Percentiles rank a stretch among this genome's conserved stretches.
Conservation (phyloP, 2,329 filamentous ascomycete species). For the Sclerotinia subarctica region DNA sequence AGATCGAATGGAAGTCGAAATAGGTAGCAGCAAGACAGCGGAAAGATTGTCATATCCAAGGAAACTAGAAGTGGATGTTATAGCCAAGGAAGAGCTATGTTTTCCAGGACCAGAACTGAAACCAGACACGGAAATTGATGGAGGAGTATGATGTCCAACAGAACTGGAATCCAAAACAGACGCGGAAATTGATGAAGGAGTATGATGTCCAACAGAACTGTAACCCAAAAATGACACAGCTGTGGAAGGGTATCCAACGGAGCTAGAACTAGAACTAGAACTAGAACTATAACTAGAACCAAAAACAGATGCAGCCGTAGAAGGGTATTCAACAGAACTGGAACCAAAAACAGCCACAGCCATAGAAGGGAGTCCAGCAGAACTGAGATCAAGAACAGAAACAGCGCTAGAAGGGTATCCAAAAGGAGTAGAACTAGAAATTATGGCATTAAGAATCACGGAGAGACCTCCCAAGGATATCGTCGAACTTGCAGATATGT, state of each 20-base stretch:
- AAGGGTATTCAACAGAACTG: too few relatives aligned
- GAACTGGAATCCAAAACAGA: background rate
- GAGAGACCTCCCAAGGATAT: constrained; percentile 10
- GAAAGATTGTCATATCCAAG: constrained; percentile 5
- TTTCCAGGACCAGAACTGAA: background rate
- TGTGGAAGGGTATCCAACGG: too few relatives aligned
- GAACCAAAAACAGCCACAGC: too few relatives aligned
- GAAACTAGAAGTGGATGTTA: constrained; percentile 5
- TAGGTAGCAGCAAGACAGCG: background rate
- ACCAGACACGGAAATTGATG: constrained; percentile 1
- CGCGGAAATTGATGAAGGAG: background rate
- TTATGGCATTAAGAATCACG: constrained; percentile 8
- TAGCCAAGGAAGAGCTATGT: constrained; percentile 1
- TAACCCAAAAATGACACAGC: too few relatives aligned
- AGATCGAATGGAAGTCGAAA: constrained; percentile 14
- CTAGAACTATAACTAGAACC: too few relatives aligned
- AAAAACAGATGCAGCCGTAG: too few relatives aligned
- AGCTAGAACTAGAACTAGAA: too few relatives aligned
- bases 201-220: constrained; percentile 9
- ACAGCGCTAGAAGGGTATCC: constrained; percentile 9
- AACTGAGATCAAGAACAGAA: constrained; percentile 6
- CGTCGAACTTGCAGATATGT: constrained; percentile 16
- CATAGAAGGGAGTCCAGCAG: constrained; percentile 10
- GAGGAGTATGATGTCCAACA: constrained; percentile 11
- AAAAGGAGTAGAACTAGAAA: constrained; percentile 21